Evolutionary conservation across 2,329 filamentous ascomycete genomes (phyloP).

Genomic region (Lecanosticta acicola): DNA sequence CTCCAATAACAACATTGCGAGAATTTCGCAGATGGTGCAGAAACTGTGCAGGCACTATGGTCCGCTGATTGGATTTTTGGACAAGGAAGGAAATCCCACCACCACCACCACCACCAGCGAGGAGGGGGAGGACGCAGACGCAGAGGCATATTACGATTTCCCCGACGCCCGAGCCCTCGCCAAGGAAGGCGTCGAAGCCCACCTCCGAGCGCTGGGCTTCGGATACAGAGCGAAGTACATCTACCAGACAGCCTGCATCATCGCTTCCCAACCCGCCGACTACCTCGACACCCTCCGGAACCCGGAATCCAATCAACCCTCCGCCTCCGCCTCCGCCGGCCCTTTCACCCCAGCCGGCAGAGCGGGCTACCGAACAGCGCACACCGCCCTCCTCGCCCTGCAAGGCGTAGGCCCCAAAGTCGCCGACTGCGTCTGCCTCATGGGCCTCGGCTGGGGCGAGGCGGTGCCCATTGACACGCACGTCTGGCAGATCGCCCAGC

Average conservation of each 20-base stretch:
- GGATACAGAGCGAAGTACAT: conserved; percentile 94
- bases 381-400: conserved; percentile 70
- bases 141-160: conserved; percentile 72
- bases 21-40: conserved; percentile 94
- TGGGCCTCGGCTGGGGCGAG: conserved; percentile 94
- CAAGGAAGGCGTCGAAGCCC: conserved; percentile 67
- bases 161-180: conserved; percentile 70
- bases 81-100: conserved; percentile 25
- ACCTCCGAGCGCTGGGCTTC: conserved; percentile 78
- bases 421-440: conserved; percentile 90
- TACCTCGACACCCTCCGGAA: conserved; percentile 81
- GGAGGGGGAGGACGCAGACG: background rate
- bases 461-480: conserved; percentile 95
- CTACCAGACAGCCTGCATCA: conserved; percentile 71
- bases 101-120: conserved; percentile 10
- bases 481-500: conserved; percentile 95
- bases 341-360: conserved; percentile 44
- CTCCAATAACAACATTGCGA: conserved; percentile 94
- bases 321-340: conserved; percentile 42
- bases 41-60: conserved; percentile 88
- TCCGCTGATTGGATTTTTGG: conserved; percentile 64
- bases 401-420: conserved; percentile 95
- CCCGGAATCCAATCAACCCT: conserved; percentile 62
- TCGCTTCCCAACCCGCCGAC: conserved; percentile 58
- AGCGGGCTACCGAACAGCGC: conserved; percentile 70